Conservation (phyloP, 2,329 filamentous ascomycete species). For the Aspergillus ruber region DNA sequence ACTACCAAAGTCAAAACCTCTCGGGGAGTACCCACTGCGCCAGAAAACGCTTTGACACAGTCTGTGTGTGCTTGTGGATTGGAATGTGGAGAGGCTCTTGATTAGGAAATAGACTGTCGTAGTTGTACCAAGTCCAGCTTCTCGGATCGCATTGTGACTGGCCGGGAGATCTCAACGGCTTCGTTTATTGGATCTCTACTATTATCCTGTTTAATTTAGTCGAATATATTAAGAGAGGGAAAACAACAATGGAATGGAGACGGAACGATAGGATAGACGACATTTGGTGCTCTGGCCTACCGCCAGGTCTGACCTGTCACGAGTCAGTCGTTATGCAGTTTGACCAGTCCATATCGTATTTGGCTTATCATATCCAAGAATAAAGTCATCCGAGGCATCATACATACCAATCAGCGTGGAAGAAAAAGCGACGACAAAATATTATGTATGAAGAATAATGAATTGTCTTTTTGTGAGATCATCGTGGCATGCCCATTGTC, state of each 20-base stretch:
- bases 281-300: neutral
- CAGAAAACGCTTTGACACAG: slow-evolving; percentile 14
- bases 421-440: neutral
- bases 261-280: neutral
- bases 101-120: neutral
- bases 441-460: neutral
- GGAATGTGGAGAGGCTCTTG: slow-evolving; percentile 9
- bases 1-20: slow-evolving; percentile 1
- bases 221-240: too few relatives aligned
- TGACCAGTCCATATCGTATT: neutral
- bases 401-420: neutral
- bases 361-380: slow-evolving; percentile 5
- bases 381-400: slow-evolving; percentile 1
- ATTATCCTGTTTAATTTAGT: too few relatives aligned
- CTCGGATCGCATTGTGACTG: too few relatives aligned
- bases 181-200: too few relatives aligned
- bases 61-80: slow-evolving; percentile 1
- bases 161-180: too few relatives aligned
- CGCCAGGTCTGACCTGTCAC: slow-evolving; percentile 24
- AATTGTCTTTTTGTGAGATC: neutral
- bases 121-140: too few relatives aligned
- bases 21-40: slow-evolving; percentile 4
- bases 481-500: neutral
- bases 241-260: too few relatives aligned
- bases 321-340: slow-evolving; percentile 16